Conservation (phyloP, 495 filamentous ascomycete species). For the Apiosordaria backusii region DNA sequence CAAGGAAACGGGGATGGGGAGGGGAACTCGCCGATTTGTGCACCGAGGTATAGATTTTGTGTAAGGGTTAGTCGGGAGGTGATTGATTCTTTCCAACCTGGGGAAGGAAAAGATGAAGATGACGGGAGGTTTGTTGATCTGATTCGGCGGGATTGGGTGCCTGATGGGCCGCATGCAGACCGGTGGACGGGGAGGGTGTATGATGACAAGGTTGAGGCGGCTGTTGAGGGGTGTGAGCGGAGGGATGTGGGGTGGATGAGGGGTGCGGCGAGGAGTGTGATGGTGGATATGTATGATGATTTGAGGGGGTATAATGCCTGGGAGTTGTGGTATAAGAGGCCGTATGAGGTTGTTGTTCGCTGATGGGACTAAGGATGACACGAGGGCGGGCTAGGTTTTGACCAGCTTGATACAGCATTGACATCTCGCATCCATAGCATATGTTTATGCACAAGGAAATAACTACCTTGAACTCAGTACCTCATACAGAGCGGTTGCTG, state of each 20-base stretch:
- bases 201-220: not conserved
- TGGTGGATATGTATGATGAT: not conserved
- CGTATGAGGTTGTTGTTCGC: not conserved
- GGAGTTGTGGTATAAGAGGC: not conserved
- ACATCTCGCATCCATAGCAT: too few species aligned
- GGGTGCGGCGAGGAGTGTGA: not conserved
- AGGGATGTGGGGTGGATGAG: constrained; percentile 2
- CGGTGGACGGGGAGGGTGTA: not conserved
- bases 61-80: not conserved
- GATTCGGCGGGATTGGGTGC: not conserved
- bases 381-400: too few species aligned
- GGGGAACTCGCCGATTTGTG: not conserved
- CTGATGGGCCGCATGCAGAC: not conserved
- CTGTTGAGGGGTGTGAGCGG: not conserved
- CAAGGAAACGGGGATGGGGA: not conserved
- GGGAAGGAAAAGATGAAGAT: not conserved
- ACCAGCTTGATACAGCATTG: too few species aligned
- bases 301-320: not conserved
- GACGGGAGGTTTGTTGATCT: not conserved
- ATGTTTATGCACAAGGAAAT: too few species aligned
- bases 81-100: not conserved
- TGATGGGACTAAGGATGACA: too few species aligned
- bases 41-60: not conserved
- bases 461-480: too few species aligned
- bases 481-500: too few species aligned